Conservation (phyloP, 768 basidiomycete genomes). For the Polyporus arcularius region DNA sequence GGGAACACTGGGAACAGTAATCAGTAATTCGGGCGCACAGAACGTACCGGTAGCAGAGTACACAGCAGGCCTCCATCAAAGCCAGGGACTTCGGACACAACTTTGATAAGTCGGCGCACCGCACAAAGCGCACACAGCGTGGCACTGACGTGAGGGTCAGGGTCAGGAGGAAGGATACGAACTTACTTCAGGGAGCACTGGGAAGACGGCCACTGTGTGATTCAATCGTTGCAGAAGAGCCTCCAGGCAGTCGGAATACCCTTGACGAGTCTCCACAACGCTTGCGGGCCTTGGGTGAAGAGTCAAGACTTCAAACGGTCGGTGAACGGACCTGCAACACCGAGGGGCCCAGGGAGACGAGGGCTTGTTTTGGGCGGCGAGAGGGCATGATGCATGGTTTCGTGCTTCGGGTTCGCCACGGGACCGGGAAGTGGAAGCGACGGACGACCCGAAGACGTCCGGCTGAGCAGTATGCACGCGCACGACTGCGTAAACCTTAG, state of each 20-base stretch:
- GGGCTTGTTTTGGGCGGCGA: too few relatives aligned
- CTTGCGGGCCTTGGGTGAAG: too few relatives aligned
- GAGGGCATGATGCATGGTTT: background rate
- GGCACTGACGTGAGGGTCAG: background rate
- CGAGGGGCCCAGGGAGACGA: too few relatives aligned
- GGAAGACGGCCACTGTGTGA: background rate
- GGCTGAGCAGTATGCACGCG: background rate
- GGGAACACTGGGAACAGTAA: too few relatives aligned
- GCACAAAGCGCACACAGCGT: background rate
- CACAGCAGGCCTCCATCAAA: background rate
- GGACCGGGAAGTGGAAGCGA: background rate
- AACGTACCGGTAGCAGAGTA: background rate
- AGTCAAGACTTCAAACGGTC: too few relatives aligned
- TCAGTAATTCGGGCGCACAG: background rate
- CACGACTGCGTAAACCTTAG: background rate
- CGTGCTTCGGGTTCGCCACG: background rate
- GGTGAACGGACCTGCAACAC: too few relatives aligned
- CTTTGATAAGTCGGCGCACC: background rate
- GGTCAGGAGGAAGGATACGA: background rate
- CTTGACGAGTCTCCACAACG: too few relatives aligned
- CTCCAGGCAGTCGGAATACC: too few relatives aligned
- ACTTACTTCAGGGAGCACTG: background rate
- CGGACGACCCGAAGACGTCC: background rate
- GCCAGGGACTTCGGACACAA: background rate
- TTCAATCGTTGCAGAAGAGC: background rate